Percentiles rank a stretch among this genome's conserved stretches.
phyloP scores from a whole-genome alignment of 2,329 filamentous ascomycete species.

The Alternaria sp. region DNA sequence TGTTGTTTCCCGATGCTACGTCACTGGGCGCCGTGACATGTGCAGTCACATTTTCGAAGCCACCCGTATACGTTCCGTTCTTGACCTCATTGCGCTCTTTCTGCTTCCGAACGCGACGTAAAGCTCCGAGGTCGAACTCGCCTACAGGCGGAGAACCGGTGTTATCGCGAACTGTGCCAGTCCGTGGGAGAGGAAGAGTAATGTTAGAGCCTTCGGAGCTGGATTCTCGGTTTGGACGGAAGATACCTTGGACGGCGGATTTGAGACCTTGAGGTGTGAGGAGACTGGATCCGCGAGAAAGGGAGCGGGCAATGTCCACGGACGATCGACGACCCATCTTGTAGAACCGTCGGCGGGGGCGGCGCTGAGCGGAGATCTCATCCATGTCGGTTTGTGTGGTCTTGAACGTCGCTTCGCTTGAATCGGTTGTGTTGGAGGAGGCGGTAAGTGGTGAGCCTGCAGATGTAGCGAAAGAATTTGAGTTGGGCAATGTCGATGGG shows the following conservation, averaged over 20 bases:
- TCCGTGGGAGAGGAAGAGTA: constrained; percentile 37
- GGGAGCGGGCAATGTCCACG: constrained; percentile 24
- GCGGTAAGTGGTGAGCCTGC: constrained; percentile 19
- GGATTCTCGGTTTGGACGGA: constrained; percentile 35
- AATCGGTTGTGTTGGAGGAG: constrained; percentile 22
- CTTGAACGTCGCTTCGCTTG: constrained; percentile 38
- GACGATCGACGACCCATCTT: constrained; percentile 34
- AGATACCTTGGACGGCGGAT: constrained; percentile 37
- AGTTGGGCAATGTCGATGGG: constrained; percentile 14
- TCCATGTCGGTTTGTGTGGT: constrained; percentile 42
- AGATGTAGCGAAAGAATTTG: constrained; percentile 13
- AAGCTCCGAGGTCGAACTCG: constrained; percentile 36
- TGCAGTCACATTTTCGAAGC: constrained; percentile 17
- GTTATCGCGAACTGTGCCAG: constrained; percentile 30
- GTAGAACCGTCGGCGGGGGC: constrained; percentile 37
- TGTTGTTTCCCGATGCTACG: neutral
- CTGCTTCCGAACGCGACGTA: constrained; percentile 34
- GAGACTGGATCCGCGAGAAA: constrained; percentile 20
- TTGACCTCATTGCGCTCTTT: constrained; percentile 34
- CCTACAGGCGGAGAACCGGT: constrained; percentile 10
- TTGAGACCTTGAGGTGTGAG: constrained; percentile 36
- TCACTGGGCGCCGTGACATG: neutral
- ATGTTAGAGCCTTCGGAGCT: constrained; percentile 44
- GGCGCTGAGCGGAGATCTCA: constrained; percentile 28
- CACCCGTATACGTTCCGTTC: constrained; percentile 21